These are phyloP conservation scores for Globisporangium heterothallicum DNA, from an alignment of 352 stramenopile genomes.

Conservation along the genomic window DNA sequence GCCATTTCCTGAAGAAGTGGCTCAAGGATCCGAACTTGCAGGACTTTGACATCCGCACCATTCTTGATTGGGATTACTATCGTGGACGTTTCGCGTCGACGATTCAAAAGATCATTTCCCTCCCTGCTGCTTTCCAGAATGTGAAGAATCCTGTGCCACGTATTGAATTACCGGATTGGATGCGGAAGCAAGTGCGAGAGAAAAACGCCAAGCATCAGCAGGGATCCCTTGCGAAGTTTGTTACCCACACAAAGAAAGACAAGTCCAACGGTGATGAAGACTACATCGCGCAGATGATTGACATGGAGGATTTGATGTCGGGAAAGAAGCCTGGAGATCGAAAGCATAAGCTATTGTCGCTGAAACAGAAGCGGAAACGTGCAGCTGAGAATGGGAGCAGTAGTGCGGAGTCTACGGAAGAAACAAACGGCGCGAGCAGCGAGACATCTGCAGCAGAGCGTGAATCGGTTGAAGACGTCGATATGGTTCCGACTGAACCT, in stretches of 20 bases:
- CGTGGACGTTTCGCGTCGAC: slow-evolving; percentile 74
- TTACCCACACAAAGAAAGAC: slow-evolving; percentile 38
- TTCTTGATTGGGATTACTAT: slow-evolving; percentile 99
- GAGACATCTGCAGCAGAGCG: slow-evolving; percentile 4
- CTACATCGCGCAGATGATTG: slow-evolving; percentile 59
- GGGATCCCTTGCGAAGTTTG: slow-evolving; percentile 88
- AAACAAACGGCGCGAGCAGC: slow-evolving; percentile 21
- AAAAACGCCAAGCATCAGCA: slow-evolving; percentile 79
- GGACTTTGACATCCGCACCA: slow-evolving; percentile 90
- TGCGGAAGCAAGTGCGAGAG: slow-evolving; percentile 90
- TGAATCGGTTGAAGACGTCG: neutral
- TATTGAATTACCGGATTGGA: slow-evolving; percentile 96
- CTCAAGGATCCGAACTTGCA: slow-evolving; percentile 89
- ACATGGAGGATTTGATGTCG: slow-evolving; percentile 56
- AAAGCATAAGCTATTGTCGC: slow-evolving; percentile 5
- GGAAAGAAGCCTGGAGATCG: slow-evolving; percentile 16
- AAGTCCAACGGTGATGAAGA: slow-evolving; percentile 20
- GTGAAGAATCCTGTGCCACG: slow-evolving; percentile 95
- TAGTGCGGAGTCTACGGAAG: slow-evolving; percentile 14
- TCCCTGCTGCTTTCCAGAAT: slow-evolving; percentile 97
- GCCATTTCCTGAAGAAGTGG: slow-evolving; percentile 98
- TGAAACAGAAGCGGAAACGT: slow-evolving; percentile 16
- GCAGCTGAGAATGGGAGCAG: slow-evolving; percentile 6
- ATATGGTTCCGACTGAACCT: slow-evolving; percentile 4
- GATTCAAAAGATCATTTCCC: slow-evolving; percentile 99